Percentiles rank a stretch among this genome's conserved stretches.
These are phyloP conservation scores for Chamaenerion angustifolium DNA, from an alignment of 345 rosid species.

Conservation along the genomic window DNA sequence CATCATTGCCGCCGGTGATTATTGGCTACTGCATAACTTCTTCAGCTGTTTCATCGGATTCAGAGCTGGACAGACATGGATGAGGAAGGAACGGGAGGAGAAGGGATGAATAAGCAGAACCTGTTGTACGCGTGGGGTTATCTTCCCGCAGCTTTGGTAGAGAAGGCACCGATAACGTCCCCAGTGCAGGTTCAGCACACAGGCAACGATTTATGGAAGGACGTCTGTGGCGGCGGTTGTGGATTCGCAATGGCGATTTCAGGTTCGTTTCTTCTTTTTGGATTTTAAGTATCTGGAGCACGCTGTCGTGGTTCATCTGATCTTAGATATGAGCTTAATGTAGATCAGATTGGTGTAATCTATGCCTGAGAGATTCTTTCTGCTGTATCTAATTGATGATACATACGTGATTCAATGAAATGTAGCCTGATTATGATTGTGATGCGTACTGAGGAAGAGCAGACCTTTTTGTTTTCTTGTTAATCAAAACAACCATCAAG, in stretches of 20 bases:
- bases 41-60: conserved; percentile 5
- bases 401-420: neutral
- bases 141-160: conserved; percentile 49
- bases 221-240: conserved; percentile 70
- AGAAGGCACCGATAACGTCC: conserved; percentile 47
- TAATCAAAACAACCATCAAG: too few species aligned
- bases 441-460: too few species aligned
- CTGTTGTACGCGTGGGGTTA: conserved; percentile 66
- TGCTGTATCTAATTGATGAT: neutral
- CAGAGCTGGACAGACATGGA: conserved; percentile 14
- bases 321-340: too few species aligned
- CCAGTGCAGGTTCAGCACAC: conserved; percentile 26
- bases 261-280: conserved; percentile 22
- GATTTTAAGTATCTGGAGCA: neutral
- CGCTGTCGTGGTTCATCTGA: too few species aligned
- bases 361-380: too few species aligned
- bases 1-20: neutral
- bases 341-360: too few species aligned
- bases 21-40: neutral
- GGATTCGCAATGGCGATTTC: conserved; percentile 83
- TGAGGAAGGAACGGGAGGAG: conserved; percentile 16
- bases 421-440: neutral
- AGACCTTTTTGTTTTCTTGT: too few species aligned
- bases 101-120: conserved; percentile 12
- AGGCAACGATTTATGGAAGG: conserved; percentile 49